Base-by-base conservation (phyloP, 495 filamentous ascomycete genomes). In the Aspergillus conjunctus region DNA sequence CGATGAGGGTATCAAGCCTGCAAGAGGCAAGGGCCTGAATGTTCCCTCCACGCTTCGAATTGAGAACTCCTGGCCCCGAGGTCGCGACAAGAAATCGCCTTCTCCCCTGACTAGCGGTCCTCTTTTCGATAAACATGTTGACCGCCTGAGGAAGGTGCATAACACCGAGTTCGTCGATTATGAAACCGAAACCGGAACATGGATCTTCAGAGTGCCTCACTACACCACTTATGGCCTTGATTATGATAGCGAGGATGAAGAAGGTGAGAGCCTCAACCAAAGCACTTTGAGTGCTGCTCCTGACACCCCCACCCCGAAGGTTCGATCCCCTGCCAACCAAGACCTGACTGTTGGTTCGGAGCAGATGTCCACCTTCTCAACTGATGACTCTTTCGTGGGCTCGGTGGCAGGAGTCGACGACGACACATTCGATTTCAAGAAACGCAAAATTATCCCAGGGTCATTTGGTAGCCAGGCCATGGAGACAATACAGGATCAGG, bases 151-250 rank as follows among this genome's bases (percentile, higher is more conserved):
- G 77, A 84, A 82, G 54, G 89, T 96, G 33, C 73, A 74, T 30
- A 89, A 91, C 67, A 96, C 94, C 7, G 84, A 85, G 34, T 97
- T 96, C 62, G 77, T 91, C 50, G 78, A 81, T 60, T 98, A 97
- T 72, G 82, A 93, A 43, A 77, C 70, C 41, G 82, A 89, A 18
- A 90, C 85, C 32, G 94, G 94, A 54, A 84, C 89, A 22, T 98
- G 94, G 94, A 82, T 84, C 7, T 98, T 98, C 78, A 87, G 79
- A 18, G 94, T 98, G 41, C 86, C 91, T 60, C 94, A 98, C 73
- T 98, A 92, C 73, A 97, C 92, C 15, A 96, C 92, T 9, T 98
- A 98, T 71, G 92, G 88, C n/a, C 79, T 97, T 51, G 88, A 92
- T 62, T 91, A 94, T 63, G 90, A 93, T 45, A 90, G 91, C 26